Percentiles rank a stretch among this genome's conserved stretches.
phyloP scores from a whole-genome alignment of 768 basidiomycete species.

The Collybia mongolica region DNA sequence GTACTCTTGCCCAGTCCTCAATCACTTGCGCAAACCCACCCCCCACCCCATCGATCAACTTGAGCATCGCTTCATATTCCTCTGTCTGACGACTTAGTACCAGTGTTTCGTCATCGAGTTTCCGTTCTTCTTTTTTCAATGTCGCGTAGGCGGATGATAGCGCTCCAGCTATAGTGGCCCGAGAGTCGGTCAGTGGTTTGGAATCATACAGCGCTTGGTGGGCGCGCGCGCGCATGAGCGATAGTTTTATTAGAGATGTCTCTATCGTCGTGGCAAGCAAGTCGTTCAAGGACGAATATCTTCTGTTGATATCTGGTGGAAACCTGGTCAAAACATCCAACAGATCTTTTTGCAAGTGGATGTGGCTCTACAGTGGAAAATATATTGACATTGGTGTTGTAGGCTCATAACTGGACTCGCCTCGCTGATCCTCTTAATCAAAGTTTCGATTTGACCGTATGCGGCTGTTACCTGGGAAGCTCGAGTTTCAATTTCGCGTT shows the following conservation, averaged over 20 bases:
- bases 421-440: constrained; percentile 7
- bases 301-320: constrained; percentile 22
- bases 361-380: constrained; percentile 25
- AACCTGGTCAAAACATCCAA: constrained; percentile 22
- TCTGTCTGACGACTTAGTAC: constrained; percentile 35
- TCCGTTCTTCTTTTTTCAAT: constrained; percentile 32
- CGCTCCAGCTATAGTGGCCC: constrained; percentile 29
- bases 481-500: constrained; percentile 2
- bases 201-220: constrained; percentile 39
- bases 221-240: constrained; percentile 39
- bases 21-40: constrained; percentile 46
- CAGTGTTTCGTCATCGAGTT: constrained; percentile 33
- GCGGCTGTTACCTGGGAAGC: constrained; percentile 5
- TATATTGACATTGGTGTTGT: background rate
- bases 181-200: constrained; percentile 13
- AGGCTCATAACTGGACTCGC: constrained; percentile 3
- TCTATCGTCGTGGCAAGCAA: constrained; percentile 45
- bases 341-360: constrained; percentile 28
- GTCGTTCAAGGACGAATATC: constrained; percentile 34
- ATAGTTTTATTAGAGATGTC: constrained; percentile 45
- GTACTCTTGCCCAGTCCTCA: constrained; percentile 45
- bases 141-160: constrained; percentile 27
- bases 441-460: constrained; percentile 5
- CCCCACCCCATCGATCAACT: constrained; percentile 37
- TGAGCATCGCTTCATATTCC: constrained; percentile 40